Conservation (phyloP, 129 eudicot species). For the Tagetes erecta region DNA sequence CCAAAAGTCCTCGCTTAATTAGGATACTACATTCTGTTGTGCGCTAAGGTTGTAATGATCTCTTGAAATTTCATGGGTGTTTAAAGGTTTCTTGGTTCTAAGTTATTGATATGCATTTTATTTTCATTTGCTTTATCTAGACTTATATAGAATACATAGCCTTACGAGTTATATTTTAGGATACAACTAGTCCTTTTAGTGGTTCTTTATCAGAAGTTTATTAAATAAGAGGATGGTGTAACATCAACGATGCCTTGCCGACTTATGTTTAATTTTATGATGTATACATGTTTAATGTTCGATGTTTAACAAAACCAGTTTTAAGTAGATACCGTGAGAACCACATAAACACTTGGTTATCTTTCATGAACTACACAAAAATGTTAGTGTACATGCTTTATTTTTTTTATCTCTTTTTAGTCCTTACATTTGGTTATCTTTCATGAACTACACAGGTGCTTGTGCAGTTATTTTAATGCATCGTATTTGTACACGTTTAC, state of each 20-base stretch:
- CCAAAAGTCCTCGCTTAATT: background rate
- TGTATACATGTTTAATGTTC: background rate
- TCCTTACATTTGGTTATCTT: too few species aligned
- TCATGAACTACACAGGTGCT: too few species aligned
- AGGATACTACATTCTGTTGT: background rate
- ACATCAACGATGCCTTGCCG: background rate
- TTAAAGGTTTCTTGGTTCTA: background rate
- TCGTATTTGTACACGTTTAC: too few species aligned
- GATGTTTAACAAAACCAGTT: too few species aligned
- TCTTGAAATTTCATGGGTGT: background rate
- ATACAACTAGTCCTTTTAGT: background rate
- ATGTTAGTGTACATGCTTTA: too few species aligned
- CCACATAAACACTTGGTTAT: background rate
- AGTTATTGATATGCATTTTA: background rate
- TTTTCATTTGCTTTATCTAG: background rate
- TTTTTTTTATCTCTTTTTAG: too few species aligned
- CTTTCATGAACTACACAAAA: too few species aligned
- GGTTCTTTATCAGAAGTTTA: background rate
- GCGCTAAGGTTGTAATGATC: background rate
- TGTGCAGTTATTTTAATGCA: too few species aligned
- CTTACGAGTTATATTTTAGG: background rate
- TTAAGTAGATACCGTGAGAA: too few species aligned
- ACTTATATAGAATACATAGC: background rate
- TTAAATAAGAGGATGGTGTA: background rate
- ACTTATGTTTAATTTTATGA: background rate